A percentile compares a stretch with the other conserved stretches of the same genome.
These are phyloP conservation scores for Stemphylium vesicarium DNA, from an alignment of 2,329 filamentous ascomycete genomes.

Conservation along the genomic window DNA sequence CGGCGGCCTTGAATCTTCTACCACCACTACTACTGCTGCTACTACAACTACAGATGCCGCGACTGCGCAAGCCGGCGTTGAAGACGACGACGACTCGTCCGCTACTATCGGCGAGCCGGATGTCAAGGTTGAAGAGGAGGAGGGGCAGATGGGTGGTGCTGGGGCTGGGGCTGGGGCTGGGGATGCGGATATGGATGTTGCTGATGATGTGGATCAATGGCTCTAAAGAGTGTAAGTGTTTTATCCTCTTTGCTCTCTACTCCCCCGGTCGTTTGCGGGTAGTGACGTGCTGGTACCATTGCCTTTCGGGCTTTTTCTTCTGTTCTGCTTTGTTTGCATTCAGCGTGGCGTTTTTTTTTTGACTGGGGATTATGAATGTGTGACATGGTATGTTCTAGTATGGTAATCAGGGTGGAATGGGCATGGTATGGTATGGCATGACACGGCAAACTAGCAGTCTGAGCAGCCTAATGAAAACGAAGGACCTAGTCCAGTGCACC, in stretches of 20 bases:
- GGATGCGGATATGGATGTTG: constrained; percentile 43
- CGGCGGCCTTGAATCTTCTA: constrained; percentile 17
- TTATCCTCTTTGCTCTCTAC: no score
- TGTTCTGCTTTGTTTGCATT: neutral
- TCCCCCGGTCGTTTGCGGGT: no score
- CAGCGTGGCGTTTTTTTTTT: neutral
- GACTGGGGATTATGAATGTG: neutral
- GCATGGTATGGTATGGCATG: neutral
- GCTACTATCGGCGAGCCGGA: constrained; percentile 18
- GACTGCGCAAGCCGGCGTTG: neutral
- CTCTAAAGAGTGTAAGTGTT: constrained; percentile 15
- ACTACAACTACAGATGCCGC: neutral
- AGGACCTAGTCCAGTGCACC: no score
- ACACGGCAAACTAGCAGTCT: no score
- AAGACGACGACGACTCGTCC: constrained; percentile 23
- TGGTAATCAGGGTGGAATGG: neutral
- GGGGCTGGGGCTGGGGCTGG: constrained; percentile 12
- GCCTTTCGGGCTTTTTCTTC: neutral
- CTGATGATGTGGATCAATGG: constrained; percentile 45
- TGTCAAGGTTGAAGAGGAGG: constrained; percentile 11
- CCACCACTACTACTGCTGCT: neutral
- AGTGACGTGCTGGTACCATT: neutral
- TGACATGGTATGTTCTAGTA: neutral
- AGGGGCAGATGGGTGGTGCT: constrained; percentile 4
- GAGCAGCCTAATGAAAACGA: no score